phyloP scores from a whole-genome alignment of 306 rosid genomes.

The Dryas octopetala region DNA sequence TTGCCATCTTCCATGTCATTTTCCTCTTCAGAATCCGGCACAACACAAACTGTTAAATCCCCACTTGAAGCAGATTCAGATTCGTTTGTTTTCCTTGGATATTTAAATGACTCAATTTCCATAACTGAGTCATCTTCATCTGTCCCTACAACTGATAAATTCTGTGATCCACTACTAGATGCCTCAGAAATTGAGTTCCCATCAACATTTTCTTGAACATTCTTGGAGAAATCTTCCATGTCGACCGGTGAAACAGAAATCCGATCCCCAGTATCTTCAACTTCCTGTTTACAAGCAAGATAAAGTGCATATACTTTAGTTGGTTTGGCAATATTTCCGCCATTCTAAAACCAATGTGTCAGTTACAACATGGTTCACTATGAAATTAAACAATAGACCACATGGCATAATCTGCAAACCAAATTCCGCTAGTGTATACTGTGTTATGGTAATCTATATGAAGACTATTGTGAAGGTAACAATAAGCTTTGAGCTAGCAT shows the following conservation, averaged over 20 bases:
- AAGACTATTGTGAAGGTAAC: neutral
- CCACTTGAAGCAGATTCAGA: constrained; percentile 29
- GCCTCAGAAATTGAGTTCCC: constrained; percentile 22
- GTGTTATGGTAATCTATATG: neutral
- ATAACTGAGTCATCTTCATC: constrained; percentile 24
- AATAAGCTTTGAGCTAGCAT: no score
- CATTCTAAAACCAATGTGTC: neutral
- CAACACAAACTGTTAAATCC: constrained; percentile 40
- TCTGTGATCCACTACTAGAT: constrained; percentile 19
- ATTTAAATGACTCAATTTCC: constrained; percentile 27
- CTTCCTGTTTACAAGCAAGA: constrained; percentile 50
- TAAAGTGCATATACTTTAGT: neutral
- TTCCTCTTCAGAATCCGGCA: constrained; percentile 54
- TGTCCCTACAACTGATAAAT: constrained; percentile 20
- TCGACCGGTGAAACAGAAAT: constrained; percentile 31
- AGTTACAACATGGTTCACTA: neutral
- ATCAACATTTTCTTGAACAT: constrained; percentile 15
- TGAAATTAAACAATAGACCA: neutral
- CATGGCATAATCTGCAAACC: neutral
- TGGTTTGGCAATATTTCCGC: constrained; percentile 2
- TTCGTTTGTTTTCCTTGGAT: constrained; percentile 27
- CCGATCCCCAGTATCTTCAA: constrained; percentile 42
- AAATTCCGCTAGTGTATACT: neutral
- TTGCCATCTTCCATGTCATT: constrained; percentile 29
- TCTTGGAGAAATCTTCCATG: constrained; percentile 30